phyloP scores from a whole-genome alignment of 495 filamentous ascomycete species.

The Echria macrotheca region DNA sequence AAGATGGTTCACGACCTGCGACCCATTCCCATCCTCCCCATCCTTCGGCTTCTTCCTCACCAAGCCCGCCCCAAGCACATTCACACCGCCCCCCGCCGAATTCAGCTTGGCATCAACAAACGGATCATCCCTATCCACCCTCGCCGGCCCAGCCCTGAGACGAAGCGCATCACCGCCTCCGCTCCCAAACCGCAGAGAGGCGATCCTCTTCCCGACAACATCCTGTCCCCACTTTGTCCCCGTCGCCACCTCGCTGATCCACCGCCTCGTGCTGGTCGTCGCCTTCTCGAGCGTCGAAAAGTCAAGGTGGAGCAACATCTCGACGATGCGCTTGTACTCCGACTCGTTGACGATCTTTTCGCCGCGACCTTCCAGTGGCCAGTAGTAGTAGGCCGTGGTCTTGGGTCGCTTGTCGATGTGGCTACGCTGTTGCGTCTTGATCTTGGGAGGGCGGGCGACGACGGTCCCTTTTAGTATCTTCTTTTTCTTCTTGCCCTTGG shows the following conservation, averaged over 20 bases:
- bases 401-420: conserved; percentile 35
- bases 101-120: too few relatives aligned
- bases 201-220: conserved; percentile 28
- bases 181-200: too few relatives aligned
- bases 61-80: conserved; percentile 3
- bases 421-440: conserved; percentile 49
- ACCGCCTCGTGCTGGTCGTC: conserved; percentile 60
- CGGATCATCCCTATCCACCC: too few relatives aligned
- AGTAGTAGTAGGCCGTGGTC: conserved; percentile 58
- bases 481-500: conserved; percentile 23
- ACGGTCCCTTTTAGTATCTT: conserved; percentile 49
- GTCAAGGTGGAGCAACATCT: conserved; percentile 77
- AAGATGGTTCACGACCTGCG: conserved; percentile 1
- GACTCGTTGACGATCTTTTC: conserved; percentile 62
- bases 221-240: conserved; percentile 45
- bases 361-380: conserved; percentile 63
- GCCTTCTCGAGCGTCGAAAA: conserved; percentile 71
- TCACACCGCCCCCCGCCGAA: neutral
- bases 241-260: conserved; percentile 52
- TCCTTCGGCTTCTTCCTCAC: conserved; percentile 12
- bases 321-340: conserved; percentile 70
- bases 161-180: too few relatives aligned
- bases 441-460: conserved; percentile 46
- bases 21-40: neutral
- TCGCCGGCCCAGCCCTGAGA: too few relatives aligned